phyloP scores from a whole-genome alignment of 495 filamentous ascomycete genomes.

The Penicillium arizonense region DNA sequence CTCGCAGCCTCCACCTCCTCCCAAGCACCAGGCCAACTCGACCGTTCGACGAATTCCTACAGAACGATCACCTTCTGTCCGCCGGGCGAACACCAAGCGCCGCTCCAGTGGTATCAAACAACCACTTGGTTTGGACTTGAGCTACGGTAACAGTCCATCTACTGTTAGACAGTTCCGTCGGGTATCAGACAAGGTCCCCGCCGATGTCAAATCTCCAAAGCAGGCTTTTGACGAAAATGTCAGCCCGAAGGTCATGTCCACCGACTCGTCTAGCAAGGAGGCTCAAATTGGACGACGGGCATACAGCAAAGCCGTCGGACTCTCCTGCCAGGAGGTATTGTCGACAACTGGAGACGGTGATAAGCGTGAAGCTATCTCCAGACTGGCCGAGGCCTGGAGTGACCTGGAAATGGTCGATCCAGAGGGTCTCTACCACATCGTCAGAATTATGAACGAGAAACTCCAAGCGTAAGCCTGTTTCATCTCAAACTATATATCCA shows the following conservation, averaged over 20 bases:
- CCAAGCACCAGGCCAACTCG: slow-evolving; percentile 40
- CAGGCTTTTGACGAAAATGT: slow-evolving; percentile 46
- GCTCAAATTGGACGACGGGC: slow-evolving; percentile 73
- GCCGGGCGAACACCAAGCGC: slow-evolving; percentile 45
- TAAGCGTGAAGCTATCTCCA: slow-evolving; percentile 78
- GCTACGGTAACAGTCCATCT: slow-evolving; percentile 85
- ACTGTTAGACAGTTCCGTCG: slow-evolving; percentile 88
- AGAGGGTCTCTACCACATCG: slow-evolving; percentile 82
- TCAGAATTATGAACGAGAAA: slow-evolving; percentile 66
- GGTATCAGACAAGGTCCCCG: slow-evolving; percentile 66
- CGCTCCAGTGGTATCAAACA: slow-evolving; percentile 62
- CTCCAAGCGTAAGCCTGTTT: slow-evolving; percentile 44
- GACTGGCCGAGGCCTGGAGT: slow-evolving; percentile 79
- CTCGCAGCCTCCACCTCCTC: slow-evolving; percentile 33
- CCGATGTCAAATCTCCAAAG: slow-evolving; percentile 31
- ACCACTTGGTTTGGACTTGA: slow-evolving; percentile 79
- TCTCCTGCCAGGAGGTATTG: slow-evolving; percentile 77
- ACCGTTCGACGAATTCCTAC: slow-evolving; percentile 56
- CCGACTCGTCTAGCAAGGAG: slow-evolving; percentile 64
- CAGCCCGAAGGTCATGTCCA: slow-evolving; percentile 33
- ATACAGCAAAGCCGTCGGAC: slow-evolving; percentile 75
- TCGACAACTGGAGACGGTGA: slow-evolving; percentile 70
- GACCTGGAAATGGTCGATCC: slow-evolving; percentile 84
- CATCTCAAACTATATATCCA: neutral
- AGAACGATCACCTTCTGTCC: slow-evolving; percentile 41